These are phyloP conservation scores for Durotheca rogersii DNA, from an alignment of 495 filamentous ascomycete species.

Conservation along the genomic window DNA sequence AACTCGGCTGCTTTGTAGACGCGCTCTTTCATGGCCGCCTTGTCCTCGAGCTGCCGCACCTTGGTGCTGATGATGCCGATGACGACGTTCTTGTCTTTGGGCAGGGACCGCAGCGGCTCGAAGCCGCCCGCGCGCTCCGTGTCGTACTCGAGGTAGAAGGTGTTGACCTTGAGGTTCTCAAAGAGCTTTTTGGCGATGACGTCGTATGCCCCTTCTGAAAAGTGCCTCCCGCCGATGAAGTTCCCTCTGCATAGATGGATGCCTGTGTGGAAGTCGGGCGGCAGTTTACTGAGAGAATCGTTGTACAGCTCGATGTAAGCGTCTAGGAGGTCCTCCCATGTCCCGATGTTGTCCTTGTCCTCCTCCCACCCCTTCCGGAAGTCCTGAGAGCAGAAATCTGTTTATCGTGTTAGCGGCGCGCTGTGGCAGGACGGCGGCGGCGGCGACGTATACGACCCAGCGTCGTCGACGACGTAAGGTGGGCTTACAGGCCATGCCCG, in stretches of 20 bases:
- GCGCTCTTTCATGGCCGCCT: slow-evolving; percentile 69
- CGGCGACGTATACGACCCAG: not conserved
- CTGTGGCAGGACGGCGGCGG: not conserved
- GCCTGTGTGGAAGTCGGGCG: slow-evolving; percentile 70
- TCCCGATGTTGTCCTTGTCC: slow-evolving; percentile 57
- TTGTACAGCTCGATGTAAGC: slow-evolving; percentile 79
- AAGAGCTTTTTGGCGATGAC: slow-evolving; percentile 78
- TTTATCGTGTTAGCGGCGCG: not conserved
- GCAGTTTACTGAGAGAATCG: slow-evolving; percentile 62
- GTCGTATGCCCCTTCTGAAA: slow-evolving; percentile 79
- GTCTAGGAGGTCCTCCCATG: slow-evolving; percentile 64
- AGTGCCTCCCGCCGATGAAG: slow-evolving; percentile 75
- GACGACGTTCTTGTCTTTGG: slow-evolving; percentile 72
- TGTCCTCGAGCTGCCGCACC: slow-evolving; percentile 69
- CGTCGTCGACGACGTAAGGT: not conserved
- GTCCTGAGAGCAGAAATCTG: slow-evolving; percentile 76
- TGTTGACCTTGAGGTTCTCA: slow-evolving; percentile 70
- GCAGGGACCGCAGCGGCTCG: slow-evolving; percentile 71
- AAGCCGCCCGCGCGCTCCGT: slow-evolving; percentile 74
- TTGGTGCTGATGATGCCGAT: slow-evolving; percentile 75
- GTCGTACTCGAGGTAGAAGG: slow-evolving; percentile 85
- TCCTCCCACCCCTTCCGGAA: slow-evolving; percentile 68
- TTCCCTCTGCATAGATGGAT: slow-evolving; percentile 82
- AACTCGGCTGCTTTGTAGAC: slow-evolving; percentile 68
- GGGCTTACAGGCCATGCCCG: slow-evolving; percentile 69